Evolutionary conservation across 768 basidiomycete species (phyloP).

Genomic region (Auricularia sp.): DNA sequence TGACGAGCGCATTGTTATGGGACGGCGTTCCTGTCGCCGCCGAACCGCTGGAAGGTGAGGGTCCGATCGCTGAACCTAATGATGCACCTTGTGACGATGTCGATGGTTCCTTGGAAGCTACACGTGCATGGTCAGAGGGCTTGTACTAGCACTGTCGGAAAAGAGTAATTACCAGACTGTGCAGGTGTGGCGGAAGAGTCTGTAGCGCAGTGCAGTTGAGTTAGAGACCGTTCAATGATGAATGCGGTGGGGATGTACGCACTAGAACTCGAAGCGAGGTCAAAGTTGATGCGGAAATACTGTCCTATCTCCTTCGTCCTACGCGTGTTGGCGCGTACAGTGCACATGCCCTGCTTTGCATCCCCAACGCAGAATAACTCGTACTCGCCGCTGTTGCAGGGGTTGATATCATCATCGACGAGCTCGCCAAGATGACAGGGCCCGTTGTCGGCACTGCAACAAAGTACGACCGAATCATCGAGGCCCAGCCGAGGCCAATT

Average conservation of each 20-base stretch:
- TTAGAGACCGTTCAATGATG: neutral
- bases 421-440: neutral
- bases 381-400: neutral
- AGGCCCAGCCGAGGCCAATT: neutral
- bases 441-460: neutral
- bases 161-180: too few species aligned
- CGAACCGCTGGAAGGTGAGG: too few species aligned
- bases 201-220: too few species aligned
- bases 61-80: too few species aligned
- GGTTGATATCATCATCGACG: neutral
- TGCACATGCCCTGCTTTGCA: neutral
- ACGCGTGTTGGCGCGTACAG: neutral
- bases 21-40: too few species aligned
- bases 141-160: too few species aligned
- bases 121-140: too few species aligned
- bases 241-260: neutral
- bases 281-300: neutral
- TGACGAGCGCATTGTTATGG: neutral
- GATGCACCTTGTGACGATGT: too few species aligned
- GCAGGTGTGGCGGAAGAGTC: too few species aligned
- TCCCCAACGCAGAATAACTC: neutral
- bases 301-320: neutral
- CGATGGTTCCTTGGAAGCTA: too few species aligned
- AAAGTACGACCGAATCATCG: neutral
- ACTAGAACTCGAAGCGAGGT: neutral